Conservation (phyloP, 345 rosid species). For the Ailanthus altissimus region DNA sequence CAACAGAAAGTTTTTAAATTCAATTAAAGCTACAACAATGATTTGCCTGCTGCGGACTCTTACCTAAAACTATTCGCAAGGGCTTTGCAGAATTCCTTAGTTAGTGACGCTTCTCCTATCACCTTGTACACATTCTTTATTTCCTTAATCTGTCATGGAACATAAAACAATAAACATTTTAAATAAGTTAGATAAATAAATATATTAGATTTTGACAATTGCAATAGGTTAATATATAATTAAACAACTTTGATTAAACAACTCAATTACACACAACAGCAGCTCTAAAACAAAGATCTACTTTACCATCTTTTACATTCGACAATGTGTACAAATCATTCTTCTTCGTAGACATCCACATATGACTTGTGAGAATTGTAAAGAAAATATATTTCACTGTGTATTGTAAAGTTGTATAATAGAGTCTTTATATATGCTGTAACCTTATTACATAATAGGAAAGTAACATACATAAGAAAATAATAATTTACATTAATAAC, state of each 20-base stretch:
- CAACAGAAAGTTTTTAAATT: not conserved
- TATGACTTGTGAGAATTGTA: too few species aligned
- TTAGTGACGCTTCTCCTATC: slow-evolving; percentile 51
- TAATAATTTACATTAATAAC: too few species aligned
- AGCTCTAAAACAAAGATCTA: not conserved
- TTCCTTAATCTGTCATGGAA: slow-evolving; percentile 54
- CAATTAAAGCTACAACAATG: not conserved
- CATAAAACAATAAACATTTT: not conserved
- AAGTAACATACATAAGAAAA: too few species aligned
- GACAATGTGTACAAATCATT: not conserved
- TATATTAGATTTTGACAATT: not conserved
- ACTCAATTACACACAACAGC: not conserved
- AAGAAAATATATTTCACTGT: too few species aligned
- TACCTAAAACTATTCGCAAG: slow-evolving; percentile 76
- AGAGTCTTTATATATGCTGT: too few species aligned
- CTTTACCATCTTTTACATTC: not conserved
- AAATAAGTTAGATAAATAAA: not conserved
- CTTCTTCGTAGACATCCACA: not conserved
- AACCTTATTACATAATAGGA: too few species aligned
- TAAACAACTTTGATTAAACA: not conserved
- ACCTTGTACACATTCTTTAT: slow-evolving; percentile 72
- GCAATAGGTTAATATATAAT: slow-evolving; percentile 1
- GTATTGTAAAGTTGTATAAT: too few species aligned
- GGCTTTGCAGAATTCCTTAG: slow-evolving; percentile 52
- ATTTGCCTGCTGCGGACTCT: not conserved